phyloP scores from a whole-genome alignment of 352 stramenopile genomes.

The Pythium rishiriense region DNA sequence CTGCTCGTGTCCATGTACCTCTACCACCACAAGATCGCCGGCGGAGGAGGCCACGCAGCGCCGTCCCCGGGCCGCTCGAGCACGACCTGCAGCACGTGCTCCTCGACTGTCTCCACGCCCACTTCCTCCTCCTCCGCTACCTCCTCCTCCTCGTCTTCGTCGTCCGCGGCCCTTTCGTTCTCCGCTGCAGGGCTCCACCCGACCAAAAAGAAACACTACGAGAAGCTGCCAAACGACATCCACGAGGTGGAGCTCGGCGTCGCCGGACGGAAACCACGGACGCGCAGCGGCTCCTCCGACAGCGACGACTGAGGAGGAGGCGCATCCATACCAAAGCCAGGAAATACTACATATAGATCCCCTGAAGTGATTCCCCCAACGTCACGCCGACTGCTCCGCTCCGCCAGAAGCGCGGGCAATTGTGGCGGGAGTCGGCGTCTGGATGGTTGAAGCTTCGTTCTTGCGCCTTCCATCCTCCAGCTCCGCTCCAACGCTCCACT shows the following conservation, averaged over 20 bases:
- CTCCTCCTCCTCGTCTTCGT: slow-evolving; percentile 1
- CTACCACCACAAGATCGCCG: slow-evolving; percentile 75
- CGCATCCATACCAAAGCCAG: not conserved
- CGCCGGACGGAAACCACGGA: not conserved
- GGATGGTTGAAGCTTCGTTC: not conserved
- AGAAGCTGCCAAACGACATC: slow-evolving; percentile 36
- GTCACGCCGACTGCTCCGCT: not conserved
- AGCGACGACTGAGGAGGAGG: slow-evolving; percentile 11
- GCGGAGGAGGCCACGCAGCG: not conserved
- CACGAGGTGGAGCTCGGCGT: slow-evolving; percentile 33
- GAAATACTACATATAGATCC: not conserved
- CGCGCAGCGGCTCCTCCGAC: slow-evolving; percentile 5
- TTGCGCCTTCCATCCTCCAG: not conserved
- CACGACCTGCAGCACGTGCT: slow-evolving; percentile 15
- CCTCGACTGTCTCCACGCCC: slow-evolving; percentile 22
- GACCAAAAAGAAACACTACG: slow-evolving; percentile 60
- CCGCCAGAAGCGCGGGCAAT: not conserved
- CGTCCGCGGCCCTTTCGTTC: slow-evolving; percentile 20
- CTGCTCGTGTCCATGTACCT: slow-evolving; percentile 88
- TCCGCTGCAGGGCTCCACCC: slow-evolving; percentile 34
- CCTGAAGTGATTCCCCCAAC: not conserved
- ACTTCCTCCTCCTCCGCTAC: slow-evolving; percentile 16
- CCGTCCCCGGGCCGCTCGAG: not conserved
- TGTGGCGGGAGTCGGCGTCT: slow-evolving; percentile 20
- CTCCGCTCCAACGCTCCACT: not conserved